Base-by-base conservation (phyloP, 129 eudicot species). In the Tagetes patula region DNA sequence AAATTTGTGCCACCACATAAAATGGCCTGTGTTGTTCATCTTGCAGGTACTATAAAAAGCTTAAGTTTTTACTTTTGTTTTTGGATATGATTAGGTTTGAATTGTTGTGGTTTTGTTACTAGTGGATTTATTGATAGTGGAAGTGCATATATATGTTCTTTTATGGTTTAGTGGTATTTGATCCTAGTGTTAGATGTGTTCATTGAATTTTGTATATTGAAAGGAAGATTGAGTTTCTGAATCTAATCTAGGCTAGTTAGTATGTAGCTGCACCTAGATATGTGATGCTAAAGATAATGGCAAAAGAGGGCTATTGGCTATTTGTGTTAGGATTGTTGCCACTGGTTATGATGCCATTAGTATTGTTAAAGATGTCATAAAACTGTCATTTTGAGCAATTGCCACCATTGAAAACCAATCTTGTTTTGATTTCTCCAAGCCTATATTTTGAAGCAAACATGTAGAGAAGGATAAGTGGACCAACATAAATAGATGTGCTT, bases 11-110 rank as follows among this genome's bases (percentile, higher is more conserved):
- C 80, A 6, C 88, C 93, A 3, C 87, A 94, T 12, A 86, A 86
- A 65, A 85, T 86, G 92, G 96, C 96, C 38, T 90, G 96, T 81
- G 96, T 93, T 67, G 91, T 93, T 85, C 98, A 93, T 75, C 96
- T 94, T 75, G 97, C 98, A 79, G 98, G 98, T 94, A 83, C 47
- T 4, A 52, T 33, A 36, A 41, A 37, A 46, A 30, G 5, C 6
- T 58, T 40, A 1, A 30, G 0, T 1, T 48, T 65, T 48, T 59
- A 0, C 6, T 6, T 33, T 72, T 3, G 36, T 40, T 5, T 12
- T 14, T 2, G 13, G 34, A 34, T 70, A 66, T 34, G 38, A 46
- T 31, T 64, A 5, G 75, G 54, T 63, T 70, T 76, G 33, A 6
- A 47, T 41, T 27, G 4, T 32, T 60, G 59, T 63, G 33, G 72